Base-by-base conservation (phyloP, 805 yeast genomes). In the Yueomyces sinensis region DNA sequence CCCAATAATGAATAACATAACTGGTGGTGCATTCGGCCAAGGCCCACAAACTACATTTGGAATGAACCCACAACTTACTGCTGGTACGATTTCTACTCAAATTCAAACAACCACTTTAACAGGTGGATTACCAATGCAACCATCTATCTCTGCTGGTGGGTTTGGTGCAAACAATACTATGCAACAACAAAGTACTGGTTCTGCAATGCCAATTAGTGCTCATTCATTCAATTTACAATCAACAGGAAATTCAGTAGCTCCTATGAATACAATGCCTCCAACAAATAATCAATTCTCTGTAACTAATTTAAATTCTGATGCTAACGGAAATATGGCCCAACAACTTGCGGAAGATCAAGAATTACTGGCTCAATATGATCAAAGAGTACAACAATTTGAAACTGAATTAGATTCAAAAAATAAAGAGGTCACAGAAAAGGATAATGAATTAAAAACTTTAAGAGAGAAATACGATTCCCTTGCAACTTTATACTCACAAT, bases 401-500 rank as follows among this genome's bases (percentile, higher is more conserved):
- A 62, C 62, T 28, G 95, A 87, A 49, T 61, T 84, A 39, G 46
- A 54, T 13, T 70, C 69, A 33, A 63, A 80, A 32, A 71, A 76
- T 35, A 65, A 75, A 49, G 94, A 83, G 55, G 56, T 83, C 28
- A 73, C 74, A 2, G 68, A 86, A 4, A 83, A 81, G 47, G 84
- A 82, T 44, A 91, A 82, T 41, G 76, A 78, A 47, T 60, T 82
- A 32, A 66, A 57, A 35, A 65, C 69, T 35, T 54, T 83, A 31
- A 84, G 79, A 47, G 87, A 82, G 35, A 87, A 87, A 61, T 87
- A 87, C 58, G 95, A 86, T 50, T 70, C 91, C 0, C 66, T 87
- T 41, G 95, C 95, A 5, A 83, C 83, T 49, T 65, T 87, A 43
- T 87, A 87, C 56, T 77, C 94, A 2, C 95, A 86, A 58, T 65